A percentile compares a stretch with the other conserved stretches of the same genome.
Evolutionary conservation across 805 yeast genomes (phyloP).

Genomic region (Saccharomyces paradoxus): DNA sequence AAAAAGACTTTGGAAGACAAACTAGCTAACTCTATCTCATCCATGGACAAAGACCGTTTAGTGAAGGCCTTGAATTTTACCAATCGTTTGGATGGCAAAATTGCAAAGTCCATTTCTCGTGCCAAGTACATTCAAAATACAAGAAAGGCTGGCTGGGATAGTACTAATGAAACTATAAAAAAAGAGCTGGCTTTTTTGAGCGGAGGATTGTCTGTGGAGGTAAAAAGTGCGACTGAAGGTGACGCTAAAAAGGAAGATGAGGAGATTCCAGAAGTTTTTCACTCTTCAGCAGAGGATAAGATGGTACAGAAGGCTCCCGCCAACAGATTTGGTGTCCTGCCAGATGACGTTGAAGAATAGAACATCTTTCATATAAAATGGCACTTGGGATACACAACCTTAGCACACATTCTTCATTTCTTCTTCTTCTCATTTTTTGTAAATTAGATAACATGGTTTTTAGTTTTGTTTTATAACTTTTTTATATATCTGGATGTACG

Average conservation of each 20-base stretch:
- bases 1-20: slow-evolving; percentile 20
- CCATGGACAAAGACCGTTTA: slow-evolving; percentile 32
- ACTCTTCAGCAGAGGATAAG: not conserved
- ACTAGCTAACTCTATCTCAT: slow-evolving; percentile 21
- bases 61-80: slow-evolving; percentile 44
- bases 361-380: not conserved
- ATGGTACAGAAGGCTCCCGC: not conserved
- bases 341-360: slow-evolving; percentile 28
- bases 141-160: slow-evolving; percentile 68
- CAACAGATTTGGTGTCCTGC: slow-evolving; percentile 28
- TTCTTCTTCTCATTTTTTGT: not conserved
- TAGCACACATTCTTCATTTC: not conserved
- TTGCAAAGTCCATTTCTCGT: slow-evolving; percentile 54
- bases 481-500: not conserved
- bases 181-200: slow-evolving; percentile 15
- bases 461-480: not conserved
- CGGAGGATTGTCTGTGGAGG: slow-evolving; percentile 3
- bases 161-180: slow-evolving; percentile 45
- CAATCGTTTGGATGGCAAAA: slow-evolving; percentile 53
- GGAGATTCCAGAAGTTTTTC: slow-evolving; percentile 4
- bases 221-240: slow-evolving; percentile 8
- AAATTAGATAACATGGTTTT: not conserved
- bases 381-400: not conserved
- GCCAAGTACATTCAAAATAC: slow-evolving; percentile 53
- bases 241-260: slow-evolving; percentile 15